phyloP scores from a whole-genome alignment of 1,139 yeast genomes.

The Geotrichum klebahnii region DNA sequence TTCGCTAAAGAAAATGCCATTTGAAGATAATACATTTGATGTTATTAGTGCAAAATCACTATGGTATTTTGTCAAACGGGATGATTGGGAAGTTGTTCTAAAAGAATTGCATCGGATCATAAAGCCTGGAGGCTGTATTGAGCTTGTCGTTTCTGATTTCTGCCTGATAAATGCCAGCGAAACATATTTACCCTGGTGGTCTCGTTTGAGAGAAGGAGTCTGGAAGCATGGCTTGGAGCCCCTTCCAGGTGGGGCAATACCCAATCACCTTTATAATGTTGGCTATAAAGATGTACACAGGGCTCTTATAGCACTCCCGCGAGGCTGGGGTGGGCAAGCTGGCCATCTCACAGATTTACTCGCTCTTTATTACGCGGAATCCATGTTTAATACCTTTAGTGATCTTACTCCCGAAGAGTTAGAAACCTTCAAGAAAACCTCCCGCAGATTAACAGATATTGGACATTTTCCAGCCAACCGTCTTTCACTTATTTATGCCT shows the following conservation, averaged over 20 bases:
- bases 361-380: constrained; percentile 32
- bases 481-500: constrained; percentile 8
- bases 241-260: constrained; percentile 33
- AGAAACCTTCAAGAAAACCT: constrained; percentile 4
- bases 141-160: constrained; percentile 37
- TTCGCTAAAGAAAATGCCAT: constrained; percentile 36
- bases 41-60: constrained; percentile 37
- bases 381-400: constrained; percentile 31
- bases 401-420: constrained; percentile 31
- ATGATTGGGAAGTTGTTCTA: constrained; percentile 40
- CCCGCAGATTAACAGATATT: background rate
- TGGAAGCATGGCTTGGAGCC: constrained; percentile 36
- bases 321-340: constrained; percentile 38
- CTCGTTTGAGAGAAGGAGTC: constrained; percentile 30
- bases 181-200: constrained; percentile 29
- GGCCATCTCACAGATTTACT: constrained; percentile 36
- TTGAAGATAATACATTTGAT: constrained; percentile 39
- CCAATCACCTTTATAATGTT: constrained; percentile 30
- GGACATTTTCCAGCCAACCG: constrained; percentile 1
- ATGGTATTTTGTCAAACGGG: constrained; percentile 34
- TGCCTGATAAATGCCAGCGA: constrained; percentile 27
- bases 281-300: constrained; percentile 37
- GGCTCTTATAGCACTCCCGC: constrained; percentile 33
- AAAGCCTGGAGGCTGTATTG: constrained; percentile 43
- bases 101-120: constrained; percentile 41